Conservation (phyloP, 2,329 filamentous ascomycete species). For the Xylaria sp. region DNA sequence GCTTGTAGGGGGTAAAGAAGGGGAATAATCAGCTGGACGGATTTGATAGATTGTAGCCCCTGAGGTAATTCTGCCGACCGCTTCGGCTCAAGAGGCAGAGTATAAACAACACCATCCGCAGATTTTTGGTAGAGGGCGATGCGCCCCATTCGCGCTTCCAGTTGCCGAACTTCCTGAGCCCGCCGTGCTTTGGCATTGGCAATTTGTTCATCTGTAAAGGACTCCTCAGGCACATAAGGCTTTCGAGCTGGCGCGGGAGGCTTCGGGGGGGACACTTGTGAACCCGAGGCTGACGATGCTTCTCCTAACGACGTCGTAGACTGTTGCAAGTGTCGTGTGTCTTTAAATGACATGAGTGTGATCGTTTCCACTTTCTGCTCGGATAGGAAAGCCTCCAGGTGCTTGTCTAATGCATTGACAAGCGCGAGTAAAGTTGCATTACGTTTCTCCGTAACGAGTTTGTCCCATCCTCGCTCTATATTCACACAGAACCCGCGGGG, state of each 20-base stretch:
- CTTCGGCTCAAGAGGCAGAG: constrained; percentile 74
- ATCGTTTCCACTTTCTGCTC: constrained; percentile 78
- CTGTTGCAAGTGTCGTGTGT: constrained; percentile 60
- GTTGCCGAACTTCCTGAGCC: constrained; percentile 74
- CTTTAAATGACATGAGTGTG: constrained; percentile 72
- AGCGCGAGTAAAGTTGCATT: constrained; percentile 71
- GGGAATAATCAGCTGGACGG: constrained; percentile 76
- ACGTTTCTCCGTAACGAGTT: constrained; percentile 66
- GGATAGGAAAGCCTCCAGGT: constrained; percentile 75
- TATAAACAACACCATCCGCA: constrained; percentile 75
- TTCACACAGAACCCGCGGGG: constrained; percentile 79
- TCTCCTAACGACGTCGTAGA: constrained; percentile 36
- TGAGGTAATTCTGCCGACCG: constrained; percentile 69
- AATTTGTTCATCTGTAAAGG: constrained; percentile 69
- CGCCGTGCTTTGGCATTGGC: constrained; percentile 70
- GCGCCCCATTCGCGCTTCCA: constrained; percentile 79
- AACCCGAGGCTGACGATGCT: constrained; percentile 18
- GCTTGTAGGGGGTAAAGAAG: constrained; percentile 76
- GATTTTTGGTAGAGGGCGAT: constrained; percentile 74
- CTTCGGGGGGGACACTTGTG: constrained; percentile 27
- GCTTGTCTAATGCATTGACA: constrained; percentile 77
- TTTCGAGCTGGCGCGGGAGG: constrained; percentile 34
- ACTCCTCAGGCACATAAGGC: constrained; percentile 57
- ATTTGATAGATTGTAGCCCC: constrained; percentile 69
- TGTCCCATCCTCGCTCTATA: constrained; percentile 78